Percentiles rank a stretch among this genome's conserved stretches.
Evolutionary conservation across 345 rosid species (phyloP).

Genomic region (Durio zibethinus): DNA sequence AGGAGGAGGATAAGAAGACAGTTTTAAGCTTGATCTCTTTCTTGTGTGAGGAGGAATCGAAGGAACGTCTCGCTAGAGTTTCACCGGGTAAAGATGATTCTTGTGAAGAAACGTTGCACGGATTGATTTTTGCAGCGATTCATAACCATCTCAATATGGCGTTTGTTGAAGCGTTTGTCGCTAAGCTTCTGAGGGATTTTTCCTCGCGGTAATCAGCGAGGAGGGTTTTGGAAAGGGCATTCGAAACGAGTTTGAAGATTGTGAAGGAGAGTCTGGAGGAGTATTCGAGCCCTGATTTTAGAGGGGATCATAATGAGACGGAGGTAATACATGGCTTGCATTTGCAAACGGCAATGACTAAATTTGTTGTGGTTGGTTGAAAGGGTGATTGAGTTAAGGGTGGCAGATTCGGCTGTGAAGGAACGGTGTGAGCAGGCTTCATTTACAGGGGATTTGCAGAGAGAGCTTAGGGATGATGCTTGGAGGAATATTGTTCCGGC

Average conservation of each 20-base stretch:
- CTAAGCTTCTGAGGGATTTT: conserved; percentile 57
- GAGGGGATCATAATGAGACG: conserved; percentile 67
- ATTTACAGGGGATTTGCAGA: conserved; percentile 58
- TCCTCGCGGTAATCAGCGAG: conserved; percentile 49
- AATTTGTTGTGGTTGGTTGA: conserved; percentile 63
- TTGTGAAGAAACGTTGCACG: conserved; percentile 61
- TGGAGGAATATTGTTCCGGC: conserved; percentile 70
- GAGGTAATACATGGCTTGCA: conserved; percentile 68
- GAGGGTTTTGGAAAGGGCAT: conserved; percentile 57
- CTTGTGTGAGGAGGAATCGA: conserved; percentile 46
- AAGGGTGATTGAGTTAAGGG: conserved; percentile 74
- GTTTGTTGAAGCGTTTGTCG: conserved; percentile 58
- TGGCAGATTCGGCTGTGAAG: conserved; percentile 57
- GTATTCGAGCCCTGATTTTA: conserved; percentile 66
- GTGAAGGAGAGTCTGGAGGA: conserved; percentile 68
- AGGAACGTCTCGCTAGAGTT: conserved; percentile 52
- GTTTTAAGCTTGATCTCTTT: conserved; percentile 45
- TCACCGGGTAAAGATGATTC: conserved; percentile 32
- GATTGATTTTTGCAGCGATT: conserved; percentile 46
- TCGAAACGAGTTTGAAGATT: conserved; percentile 46
- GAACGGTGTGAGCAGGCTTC: conserved; percentile 65
- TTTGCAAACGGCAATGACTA: conserved; percentile 60
- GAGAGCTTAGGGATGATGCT: conserved; percentile 59
- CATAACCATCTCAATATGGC: conserved; percentile 52
- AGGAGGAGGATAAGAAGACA: conserved; percentile 57